phyloP scores from a whole-genome alignment of 805 yeast genomes.

The Lipomyces orientalis region DNA sequence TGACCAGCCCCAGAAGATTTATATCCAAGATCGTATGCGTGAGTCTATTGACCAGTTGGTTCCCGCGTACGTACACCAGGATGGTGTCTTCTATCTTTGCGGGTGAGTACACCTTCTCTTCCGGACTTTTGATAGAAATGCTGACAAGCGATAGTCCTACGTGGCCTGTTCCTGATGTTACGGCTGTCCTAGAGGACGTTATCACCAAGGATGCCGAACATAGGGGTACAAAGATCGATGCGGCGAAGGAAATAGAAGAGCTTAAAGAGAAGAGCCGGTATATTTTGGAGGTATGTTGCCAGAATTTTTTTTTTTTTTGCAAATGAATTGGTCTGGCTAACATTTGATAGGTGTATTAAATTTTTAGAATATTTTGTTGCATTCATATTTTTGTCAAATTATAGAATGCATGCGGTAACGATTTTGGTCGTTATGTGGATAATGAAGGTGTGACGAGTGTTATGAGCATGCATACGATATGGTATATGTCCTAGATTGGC shows the following conservation, averaged over 20 bases:
- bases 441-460: background rate
- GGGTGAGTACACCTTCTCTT: conserved; percentile 45
- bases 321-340: background rate
- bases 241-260: conserved; percentile 83
- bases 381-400: background rate
- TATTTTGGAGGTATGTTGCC: conserved; percentile 84
- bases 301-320: background rate
- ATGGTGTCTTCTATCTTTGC: conserved; percentile 93
- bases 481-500: background rate
- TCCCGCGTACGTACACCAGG: conserved; percentile 74
- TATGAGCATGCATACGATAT: background rate
- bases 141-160: conserved; percentile 65
- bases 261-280: conserved; percentile 92
- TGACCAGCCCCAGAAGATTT: conserved; percentile 93
- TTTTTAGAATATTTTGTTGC: background rate
- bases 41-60: conserved; percentile 74
- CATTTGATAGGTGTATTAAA: conserved; percentile 5
- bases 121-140: background rate
- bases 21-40: conserved; percentile 91
- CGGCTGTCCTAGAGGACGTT: conserved; percentile 85
- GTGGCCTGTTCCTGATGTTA: conserved; percentile 98
- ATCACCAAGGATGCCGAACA: conserved; percentile 70
- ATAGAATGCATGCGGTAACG: background rate
- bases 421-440: background rate
- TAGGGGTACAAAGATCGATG: conserved; percentile 70